A percentile compares a stretch with the other conserved stretches of the same genome.
These are phyloP conservation scores for Tremella fuciformis DNA, from an alignment of 768 basidiomycete species.

Conservation along the genomic window DNA sequence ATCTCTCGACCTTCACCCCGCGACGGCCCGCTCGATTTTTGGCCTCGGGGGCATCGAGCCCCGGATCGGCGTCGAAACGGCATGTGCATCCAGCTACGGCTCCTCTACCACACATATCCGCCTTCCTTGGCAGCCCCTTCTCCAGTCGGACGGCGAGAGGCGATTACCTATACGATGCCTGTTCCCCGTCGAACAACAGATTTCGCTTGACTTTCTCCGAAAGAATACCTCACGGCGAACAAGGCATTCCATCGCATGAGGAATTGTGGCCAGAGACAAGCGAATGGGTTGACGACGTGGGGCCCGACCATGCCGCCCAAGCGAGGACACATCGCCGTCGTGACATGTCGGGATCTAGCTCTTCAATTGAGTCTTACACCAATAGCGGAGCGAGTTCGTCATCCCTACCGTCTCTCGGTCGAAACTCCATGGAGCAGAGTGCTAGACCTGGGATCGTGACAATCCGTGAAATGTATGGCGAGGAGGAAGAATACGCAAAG, in stretches of 20 bases:
- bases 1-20: constrained; percentile 3
- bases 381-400: constrained; percentile 36
- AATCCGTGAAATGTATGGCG: constrained; percentile 18
- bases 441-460: constrained; percentile 28
- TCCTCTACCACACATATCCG: constrained; percentile 33
- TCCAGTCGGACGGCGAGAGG: constrained; percentile 26
- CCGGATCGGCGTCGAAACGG: not conserved
- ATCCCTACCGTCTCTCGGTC: constrained; percentile 27
- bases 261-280: constrained; percentile 29
- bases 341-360: constrained; percentile 33
- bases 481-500: constrained; percentile 22
- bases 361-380: constrained; percentile 36
- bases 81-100: constrained; percentile 24
- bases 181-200: constrained; percentile 17
- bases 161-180: constrained; percentile 17
- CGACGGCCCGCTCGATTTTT: not conserved
- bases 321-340: constrained; percentile 13
- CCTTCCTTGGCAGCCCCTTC: constrained; percentile 45
- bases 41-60: not conserved
- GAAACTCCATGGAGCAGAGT: constrained; percentile 35
- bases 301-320: not conserved
- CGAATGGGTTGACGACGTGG: constrained; percentile 29
- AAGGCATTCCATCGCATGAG: constrained; percentile 12
- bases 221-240: too few species aligned
- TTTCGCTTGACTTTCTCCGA: constrained; percentile 8